phyloP scores from a whole-genome alignment of 2,329 filamentous ascomycete species.

The Trichoderma pleuroti region DNA sequence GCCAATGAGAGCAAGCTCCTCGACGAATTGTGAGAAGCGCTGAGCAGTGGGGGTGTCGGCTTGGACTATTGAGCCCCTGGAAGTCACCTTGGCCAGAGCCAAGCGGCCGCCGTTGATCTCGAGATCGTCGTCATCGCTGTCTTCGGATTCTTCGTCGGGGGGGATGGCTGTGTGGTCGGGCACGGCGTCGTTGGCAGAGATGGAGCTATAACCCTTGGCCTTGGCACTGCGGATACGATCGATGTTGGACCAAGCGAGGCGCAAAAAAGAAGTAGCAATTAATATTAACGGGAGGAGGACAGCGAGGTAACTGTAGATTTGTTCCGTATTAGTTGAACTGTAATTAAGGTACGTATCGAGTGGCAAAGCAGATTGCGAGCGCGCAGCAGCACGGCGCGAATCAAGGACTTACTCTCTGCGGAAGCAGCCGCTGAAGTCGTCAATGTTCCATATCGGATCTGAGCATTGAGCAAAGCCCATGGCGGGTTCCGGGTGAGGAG shows the following conservation, averaged over 20 bases:
- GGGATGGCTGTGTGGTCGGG: slow-evolving; percentile 52
- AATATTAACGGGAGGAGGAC: slow-evolving; percentile 73
- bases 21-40: slow-evolving; percentile 64
- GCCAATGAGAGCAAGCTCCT: slow-evolving; percentile 70
- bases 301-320: slow-evolving; percentile 44
- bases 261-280: slow-evolving; percentile 65
- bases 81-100: slow-evolving; percentile 57
- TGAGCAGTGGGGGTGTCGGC: slow-evolving; percentile 75
- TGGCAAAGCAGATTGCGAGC: background rate
- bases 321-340: slow-evolving; percentile 5
- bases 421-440: slow-evolving; percentile 63
- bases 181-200: slow-evolving; percentile 45
- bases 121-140: slow-evolving; percentile 58
- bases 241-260: slow-evolving; percentile 58
- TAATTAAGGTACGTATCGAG: background rate
- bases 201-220: slow-evolving; percentile 53
- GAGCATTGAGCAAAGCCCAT: slow-evolving; percentile 50
- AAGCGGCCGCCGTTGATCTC: slow-evolving; percentile 57
- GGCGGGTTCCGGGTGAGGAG: background rate
- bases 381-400: background rate
- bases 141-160: slow-evolving; percentile 38
- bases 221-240: slow-evolving; percentile 50
- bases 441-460: slow-evolving; percentile 59
- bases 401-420: slow-evolving; percentile 60
- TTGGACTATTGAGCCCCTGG: slow-evolving; percentile 63